Evolutionary conservation across 371 early-diverging fungal species (phyloP).

Genomic region (Rhizopus delemar): DNA sequence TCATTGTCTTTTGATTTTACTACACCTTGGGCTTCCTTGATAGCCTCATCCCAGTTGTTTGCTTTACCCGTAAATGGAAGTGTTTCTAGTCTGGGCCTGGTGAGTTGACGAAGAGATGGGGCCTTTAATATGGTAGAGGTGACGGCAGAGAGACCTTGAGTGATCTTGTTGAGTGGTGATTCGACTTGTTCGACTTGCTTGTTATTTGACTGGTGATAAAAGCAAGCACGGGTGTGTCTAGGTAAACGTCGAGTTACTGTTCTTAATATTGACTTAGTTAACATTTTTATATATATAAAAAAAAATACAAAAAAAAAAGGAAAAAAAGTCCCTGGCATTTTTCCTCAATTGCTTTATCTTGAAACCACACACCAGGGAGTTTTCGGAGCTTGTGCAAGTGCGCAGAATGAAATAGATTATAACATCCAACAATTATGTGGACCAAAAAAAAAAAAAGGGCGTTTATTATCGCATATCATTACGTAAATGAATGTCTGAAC

Average conservation of each 20-base stretch:
- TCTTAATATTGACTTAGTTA: neutral
- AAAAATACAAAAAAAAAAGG: neutral
- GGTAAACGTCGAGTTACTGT: neutral
- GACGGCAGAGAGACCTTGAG: slow-evolving; percentile 37
- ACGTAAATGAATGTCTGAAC: slow-evolving; percentile 29
- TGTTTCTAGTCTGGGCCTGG: slow-evolving; percentile 30
- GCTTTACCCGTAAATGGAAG: slow-evolving; percentile 44
- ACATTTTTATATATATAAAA: too few relatives aligned
- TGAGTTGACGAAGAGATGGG: slow-evolving; percentile 27
- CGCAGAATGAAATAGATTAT: too few relatives aligned
- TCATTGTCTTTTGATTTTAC: slow-evolving; percentile 40
- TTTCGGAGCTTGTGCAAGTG: too few relatives aligned
- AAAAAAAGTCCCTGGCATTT: neutral
- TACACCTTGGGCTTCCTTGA: slow-evolving; percentile 53
- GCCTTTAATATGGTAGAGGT: slow-evolving; percentile 34
- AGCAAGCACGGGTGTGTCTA: neutral
- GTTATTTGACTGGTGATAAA: neutral
- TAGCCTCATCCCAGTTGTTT: slow-evolving; percentile 53
- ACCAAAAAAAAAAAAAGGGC: neutral
- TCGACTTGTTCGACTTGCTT: slow-evolving; percentile 9
- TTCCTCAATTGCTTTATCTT: neutral
- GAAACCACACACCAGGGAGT: neutral
- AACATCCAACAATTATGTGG: too few relatives aligned
- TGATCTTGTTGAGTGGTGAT: slow-evolving; percentile 38
- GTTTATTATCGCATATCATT: slow-evolving; percentile 24